Conservation (phyloP, 2,329 filamentous ascomycete genomes). For the Scytalidium lignicola region DNA sequence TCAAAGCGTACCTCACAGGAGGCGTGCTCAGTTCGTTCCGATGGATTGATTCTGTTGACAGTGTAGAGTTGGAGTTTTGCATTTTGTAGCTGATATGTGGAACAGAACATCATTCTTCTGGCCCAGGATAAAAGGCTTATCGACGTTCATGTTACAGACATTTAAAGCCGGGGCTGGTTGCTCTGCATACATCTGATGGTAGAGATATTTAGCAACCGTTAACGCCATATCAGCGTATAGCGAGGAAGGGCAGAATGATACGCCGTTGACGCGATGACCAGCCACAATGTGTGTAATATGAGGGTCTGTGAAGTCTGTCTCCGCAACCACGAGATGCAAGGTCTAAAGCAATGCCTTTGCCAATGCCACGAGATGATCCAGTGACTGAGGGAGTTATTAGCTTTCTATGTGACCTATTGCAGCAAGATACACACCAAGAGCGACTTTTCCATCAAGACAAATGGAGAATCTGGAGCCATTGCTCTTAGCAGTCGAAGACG, state of each 20-base stretch:
- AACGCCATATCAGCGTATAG: conserved; percentile 54
- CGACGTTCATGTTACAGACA: conserved; percentile 61
- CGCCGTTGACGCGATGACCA: conserved; percentile 54
- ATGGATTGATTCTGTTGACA: conserved; percentile 44
- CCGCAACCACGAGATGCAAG: too few species aligned
- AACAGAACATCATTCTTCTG: too few species aligned
- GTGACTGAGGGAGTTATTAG: too few species aligned
- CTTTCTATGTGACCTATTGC: too few species aligned
- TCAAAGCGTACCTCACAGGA: conserved; percentile 55
- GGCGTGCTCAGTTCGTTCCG: conserved; percentile 53
- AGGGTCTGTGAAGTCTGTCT: conserved; percentile 45
- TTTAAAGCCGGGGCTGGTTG: conserved; percentile 41
- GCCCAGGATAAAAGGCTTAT: conserved; percentile 58
- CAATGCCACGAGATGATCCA: too few species aligned
- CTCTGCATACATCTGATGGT: too few species aligned
- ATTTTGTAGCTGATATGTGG: conserved; percentile 59
- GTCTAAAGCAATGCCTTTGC: too few species aligned
- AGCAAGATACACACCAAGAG: too few species aligned
- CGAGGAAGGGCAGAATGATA: conserved; percentile 42
- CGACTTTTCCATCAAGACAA: too few species aligned
- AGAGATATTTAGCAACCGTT: conserved; percentile 59
- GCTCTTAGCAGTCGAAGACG: too few species aligned
- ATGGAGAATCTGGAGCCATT: too few species aligned
- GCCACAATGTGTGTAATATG: conserved; percentile 33
- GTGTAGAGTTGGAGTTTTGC: conserved; percentile 47